Evolutionary conservation across 352 stramenopile genomes (phyloP).

Genomic region (Elongisporangium senticosum): DNA sequence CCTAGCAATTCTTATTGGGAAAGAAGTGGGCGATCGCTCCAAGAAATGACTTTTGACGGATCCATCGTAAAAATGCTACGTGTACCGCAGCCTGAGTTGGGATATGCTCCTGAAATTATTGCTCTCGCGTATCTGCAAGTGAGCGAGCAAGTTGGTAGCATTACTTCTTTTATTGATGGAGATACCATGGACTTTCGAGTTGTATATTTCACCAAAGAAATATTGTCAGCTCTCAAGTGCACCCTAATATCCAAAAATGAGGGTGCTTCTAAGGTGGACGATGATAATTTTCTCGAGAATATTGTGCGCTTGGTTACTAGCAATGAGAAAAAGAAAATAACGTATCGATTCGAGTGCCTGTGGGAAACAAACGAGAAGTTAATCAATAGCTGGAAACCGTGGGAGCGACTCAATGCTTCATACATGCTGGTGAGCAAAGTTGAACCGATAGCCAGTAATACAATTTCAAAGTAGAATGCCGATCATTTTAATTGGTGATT

Average conservation of each 20-base stretch:
- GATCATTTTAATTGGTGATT: background rate
- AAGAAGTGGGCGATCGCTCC: background rate
- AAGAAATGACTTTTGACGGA: slow-evolving; percentile 19
- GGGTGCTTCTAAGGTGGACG: background rate
- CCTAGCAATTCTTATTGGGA: background rate
- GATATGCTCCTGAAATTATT: slow-evolving; percentile 21
- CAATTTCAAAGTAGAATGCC: slow-evolving; percentile 4
- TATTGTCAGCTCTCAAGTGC: background rate
- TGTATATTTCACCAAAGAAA: background rate
- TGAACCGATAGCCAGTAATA: background rate
- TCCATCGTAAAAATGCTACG: slow-evolving; percentile 29
- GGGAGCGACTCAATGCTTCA: slow-evolving; percentile 44
- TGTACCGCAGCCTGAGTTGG: slow-evolving; percentile 10
- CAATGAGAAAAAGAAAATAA: background rate
- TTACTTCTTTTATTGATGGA: background rate
- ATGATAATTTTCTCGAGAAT: background rate
- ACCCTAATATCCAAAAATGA: background rate
- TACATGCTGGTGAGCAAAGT: slow-evolving; percentile 26
- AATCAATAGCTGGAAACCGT: slow-evolving; percentile 55
- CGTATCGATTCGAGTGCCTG: background rate
- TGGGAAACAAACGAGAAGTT: slow-evolving; percentile 40
- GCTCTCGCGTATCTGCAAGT: slow-evolving; percentile 32
- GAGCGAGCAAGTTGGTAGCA: background rate
- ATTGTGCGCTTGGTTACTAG: background rate
- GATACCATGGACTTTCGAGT: background rate